phyloP scores from a whole-genome alignment of 2,329 filamentous ascomycete species.

The Fusarium scirpi region DNA sequence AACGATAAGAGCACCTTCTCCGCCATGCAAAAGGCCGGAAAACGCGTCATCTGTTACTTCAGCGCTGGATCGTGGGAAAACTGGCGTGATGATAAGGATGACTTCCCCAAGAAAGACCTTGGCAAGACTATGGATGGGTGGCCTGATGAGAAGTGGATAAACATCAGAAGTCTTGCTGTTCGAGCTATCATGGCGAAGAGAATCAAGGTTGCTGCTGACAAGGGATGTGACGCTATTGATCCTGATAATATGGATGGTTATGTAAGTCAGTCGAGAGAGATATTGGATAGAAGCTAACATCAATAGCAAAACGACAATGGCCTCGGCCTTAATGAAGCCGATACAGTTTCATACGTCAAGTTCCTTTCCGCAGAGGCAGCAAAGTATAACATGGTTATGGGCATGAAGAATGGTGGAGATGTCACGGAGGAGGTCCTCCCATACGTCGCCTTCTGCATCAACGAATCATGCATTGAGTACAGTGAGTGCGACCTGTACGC shows the following conservation, averaged over 20 bases:
- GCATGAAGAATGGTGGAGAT: conserved; percentile 74
- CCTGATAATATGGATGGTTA: conserved; percentile 78
- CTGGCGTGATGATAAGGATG: conserved; percentile 66
- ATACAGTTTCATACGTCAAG: conserved; percentile 68
- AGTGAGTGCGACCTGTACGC: conserved; percentile 68
- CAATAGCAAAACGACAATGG: conserved; percentile 68
- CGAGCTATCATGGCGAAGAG: conserved; percentile 72
- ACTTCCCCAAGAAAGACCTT: conserved; percentile 67
- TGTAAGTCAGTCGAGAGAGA: conserved; percentile 48
- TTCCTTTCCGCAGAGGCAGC: conserved; percentile 69
- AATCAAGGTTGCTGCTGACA: conserved; percentile 67
- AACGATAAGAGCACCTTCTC: conserved; percentile 57
- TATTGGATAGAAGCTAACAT: accelerated
- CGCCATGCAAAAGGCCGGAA: conserved; percentile 66
- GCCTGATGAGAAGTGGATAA: conserved; percentile 74
- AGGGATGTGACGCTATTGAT: conserved; percentile 76
- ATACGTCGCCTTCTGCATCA: conserved; percentile 73
- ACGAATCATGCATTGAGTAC: conserved; percentile 74
- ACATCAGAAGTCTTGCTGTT: conserved; percentile 67
- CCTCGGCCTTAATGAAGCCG: conserved; percentile 65
- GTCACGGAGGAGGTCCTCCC: conserved; percentile 63
- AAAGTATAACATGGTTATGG: conserved; percentile 66
- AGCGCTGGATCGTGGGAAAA: conserved; percentile 76
- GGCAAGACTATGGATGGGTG: conserved; percentile 71
- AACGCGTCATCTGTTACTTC: conserved; percentile 80